Evolutionary conservation across 2,329 filamentous ascomycete genomes (phyloP).

Genomic region (Neofusicoccum umdonicola): DNA sequence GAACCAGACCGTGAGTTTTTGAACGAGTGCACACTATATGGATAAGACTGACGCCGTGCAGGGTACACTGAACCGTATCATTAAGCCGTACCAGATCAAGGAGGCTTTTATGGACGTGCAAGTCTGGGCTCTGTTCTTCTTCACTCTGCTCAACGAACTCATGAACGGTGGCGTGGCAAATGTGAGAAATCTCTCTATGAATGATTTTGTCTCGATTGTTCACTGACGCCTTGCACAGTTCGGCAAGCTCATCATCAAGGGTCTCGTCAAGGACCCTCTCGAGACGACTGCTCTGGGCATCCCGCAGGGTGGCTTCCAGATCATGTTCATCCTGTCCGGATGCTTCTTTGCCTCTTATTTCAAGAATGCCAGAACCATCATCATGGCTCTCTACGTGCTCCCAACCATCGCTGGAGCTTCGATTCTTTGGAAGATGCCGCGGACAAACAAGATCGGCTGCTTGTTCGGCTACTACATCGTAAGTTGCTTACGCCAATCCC

Average conservation of each 20-base stretch:
- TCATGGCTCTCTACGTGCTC: slow-evolving; percentile 53
- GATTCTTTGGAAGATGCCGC: slow-evolving; percentile 52
- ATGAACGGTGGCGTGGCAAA: slow-evolving; percentile 56
- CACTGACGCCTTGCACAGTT: slow-evolving; percentile 32
- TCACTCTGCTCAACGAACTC: slow-evolving; percentile 52
- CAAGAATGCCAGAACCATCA: slow-evolving; percentile 50
- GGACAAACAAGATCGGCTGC: slow-evolving; percentile 45
- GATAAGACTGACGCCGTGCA: background rate
- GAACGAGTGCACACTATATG: background rate
- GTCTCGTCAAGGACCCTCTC: slow-evolving; percentile 44
- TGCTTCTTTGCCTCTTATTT: slow-evolving; percentile 53
- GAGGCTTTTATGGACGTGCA: slow-evolving; percentile 48
- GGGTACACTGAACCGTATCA: slow-evolving; percentile 48
- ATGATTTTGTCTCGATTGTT: background rate
- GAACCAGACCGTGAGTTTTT: slow-evolving; percentile 31
- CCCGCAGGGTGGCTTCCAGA: slow-evolving; percentile 54
- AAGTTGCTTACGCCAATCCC: background rate
- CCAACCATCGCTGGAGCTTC: slow-evolving; percentile 52
- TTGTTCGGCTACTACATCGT: slow-evolving; percentile 54
- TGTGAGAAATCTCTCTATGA: background rate
- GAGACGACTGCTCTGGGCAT: slow-evolving; percentile 54
- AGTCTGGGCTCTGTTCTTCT: slow-evolving; percentile 47
- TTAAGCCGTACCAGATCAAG: slow-evolving; percentile 49
- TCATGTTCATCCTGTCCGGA: slow-evolving; percentile 54
- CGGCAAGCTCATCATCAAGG: slow-evolving; percentile 56